Evolutionary conservation across 2,329 filamentous ascomycete species (phyloP).

Genomic region (Fusarium anthophilum): DNA sequence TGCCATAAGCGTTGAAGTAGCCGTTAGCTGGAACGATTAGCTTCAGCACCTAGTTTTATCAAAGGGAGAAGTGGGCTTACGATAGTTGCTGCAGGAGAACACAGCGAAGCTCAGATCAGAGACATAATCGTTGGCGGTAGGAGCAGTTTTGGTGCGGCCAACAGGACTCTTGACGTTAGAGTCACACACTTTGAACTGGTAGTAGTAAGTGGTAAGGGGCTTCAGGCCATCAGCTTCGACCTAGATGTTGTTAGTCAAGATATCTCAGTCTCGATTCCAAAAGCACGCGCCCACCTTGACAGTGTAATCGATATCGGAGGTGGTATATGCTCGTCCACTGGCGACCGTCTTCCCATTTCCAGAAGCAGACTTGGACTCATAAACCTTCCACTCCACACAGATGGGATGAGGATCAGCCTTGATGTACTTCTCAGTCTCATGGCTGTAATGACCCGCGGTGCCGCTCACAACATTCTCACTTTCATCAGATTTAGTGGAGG

Average conservation of each 20-base stretch:
- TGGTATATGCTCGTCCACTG: conserved; percentile 72
- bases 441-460: conserved; percentile 55
- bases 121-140: conserved; percentile 64
- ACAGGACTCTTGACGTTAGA: conserved; percentile 69
- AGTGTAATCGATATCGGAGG: conserved; percentile 79
- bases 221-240: conserved; percentile 71
- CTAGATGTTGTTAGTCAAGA: conserved; percentile 43
- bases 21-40: conserved; percentile 46
- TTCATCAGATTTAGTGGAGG: conserved; percentile 55
- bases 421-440: conserved; percentile 57
- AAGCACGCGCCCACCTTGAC: conserved; percentile 62
- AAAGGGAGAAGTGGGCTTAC: background rate
- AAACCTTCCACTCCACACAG: conserved; percentile 73
- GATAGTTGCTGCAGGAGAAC: conserved; percentile 77
- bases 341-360: conserved; percentile 54
- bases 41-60: accelerated
- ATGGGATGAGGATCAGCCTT: conserved; percentile 59
- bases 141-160: conserved; percentile 76
- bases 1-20: conserved; percentile 70
- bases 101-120: conserved; percentile 70
- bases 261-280: accelerated
- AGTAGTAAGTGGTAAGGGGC: conserved; percentile 73
- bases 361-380: conserved; percentile 51
- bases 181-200: conserved; percentile 75
- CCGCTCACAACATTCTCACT: conserved; percentile 50